Conservation (phyloP, 202 grass and related monocot genomes). For the Carex arenaria region DNA sequence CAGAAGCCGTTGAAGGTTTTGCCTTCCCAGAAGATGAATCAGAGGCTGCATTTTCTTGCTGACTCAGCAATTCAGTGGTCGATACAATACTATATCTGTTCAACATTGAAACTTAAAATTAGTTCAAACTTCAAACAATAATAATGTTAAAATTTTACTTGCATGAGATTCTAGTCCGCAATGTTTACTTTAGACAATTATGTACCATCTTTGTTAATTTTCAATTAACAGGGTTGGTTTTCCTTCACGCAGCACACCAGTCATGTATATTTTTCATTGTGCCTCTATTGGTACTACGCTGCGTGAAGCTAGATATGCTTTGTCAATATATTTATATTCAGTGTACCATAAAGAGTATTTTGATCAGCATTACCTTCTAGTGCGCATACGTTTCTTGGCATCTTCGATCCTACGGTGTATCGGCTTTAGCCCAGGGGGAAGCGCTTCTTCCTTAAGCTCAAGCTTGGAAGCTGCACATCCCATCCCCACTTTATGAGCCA, state of each 20-base stretch:
- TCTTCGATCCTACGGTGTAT: constrained; percentile 16
- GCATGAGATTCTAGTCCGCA: too few species aligned
- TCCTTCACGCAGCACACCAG: too few species aligned
- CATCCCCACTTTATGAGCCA: constrained; percentile 4
- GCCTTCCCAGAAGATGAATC: constrained; percentile 14
- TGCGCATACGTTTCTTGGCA: background rate
- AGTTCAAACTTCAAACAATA: background rate
- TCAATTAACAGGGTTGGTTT: too few species aligned
- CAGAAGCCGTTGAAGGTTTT: background rate
- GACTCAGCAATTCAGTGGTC: constrained; percentile 13
- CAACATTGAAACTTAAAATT: background rate
- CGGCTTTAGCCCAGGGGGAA: constrained; percentile 19
- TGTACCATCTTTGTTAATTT: too few species aligned
- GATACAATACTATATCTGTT: constrained; percentile 18
- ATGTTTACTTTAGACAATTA: too few species aligned
- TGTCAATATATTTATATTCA: too few species aligned
- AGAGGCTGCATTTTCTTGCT: background rate
- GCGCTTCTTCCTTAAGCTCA: constrained; percentile 6
- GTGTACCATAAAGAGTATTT: too few species aligned
- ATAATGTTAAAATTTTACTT: background rate
- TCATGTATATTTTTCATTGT: too few species aligned
- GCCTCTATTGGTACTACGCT: too few species aligned
- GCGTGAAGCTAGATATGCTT: too few species aligned
- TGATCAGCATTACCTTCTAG: background rate
- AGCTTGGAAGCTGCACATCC: constrained; percentile 19